These are phyloP conservation scores for Drosera capensis DNA, from an alignment of 148 eudicot genomes.

Conservation along the genomic window DNA sequence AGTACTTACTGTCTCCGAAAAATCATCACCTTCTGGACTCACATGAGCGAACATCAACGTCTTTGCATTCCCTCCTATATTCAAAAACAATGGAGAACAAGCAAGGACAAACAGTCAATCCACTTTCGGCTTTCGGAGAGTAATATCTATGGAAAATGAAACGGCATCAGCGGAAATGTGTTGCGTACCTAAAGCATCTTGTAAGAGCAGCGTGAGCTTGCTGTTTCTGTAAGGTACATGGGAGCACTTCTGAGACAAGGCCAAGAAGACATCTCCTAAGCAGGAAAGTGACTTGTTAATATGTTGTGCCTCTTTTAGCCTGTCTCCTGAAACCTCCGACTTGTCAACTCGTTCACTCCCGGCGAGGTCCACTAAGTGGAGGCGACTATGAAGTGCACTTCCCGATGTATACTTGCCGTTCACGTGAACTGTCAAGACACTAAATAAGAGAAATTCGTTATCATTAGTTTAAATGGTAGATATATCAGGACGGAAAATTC, in stretches of 20 bases:
- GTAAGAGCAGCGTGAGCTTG: conserved; percentile 69
- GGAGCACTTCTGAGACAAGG: neutral
- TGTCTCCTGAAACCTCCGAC: conserved; percentile 16
- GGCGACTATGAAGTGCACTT: conserved; percentile 8
- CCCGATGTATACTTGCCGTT: conserved; percentile 12
- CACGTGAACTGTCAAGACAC: conserved; percentile 25
- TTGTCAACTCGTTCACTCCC: conserved; percentile 49
- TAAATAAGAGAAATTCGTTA: conserved; percentile 21
- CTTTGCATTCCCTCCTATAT: conserved; percentile 85
- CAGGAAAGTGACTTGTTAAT: conserved; percentile 81
- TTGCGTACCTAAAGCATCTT: conserved; percentile 84
- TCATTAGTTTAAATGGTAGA: too few relatives aligned
- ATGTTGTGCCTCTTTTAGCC: conserved; percentile 4
- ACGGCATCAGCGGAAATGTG: too few relatives aligned
- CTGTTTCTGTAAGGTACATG: conserved; percentile 23
- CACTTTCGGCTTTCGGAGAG: too few relatives aligned
- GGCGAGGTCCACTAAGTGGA: conserved; percentile 29
- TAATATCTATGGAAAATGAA: too few relatives aligned
- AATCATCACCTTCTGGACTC: conserved; percentile 65
- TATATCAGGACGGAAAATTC: too few relatives aligned
- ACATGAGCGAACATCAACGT: conserved; percentile 96
- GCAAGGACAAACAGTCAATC: neutral
- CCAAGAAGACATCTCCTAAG: conserved; percentile 26
- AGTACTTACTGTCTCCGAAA: conserved; percentile 87
- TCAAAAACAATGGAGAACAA: neutral